phyloP scores from a whole-genome alignment of 1,139 yeast species.

The Suhomyces guaymorum region DNA sequence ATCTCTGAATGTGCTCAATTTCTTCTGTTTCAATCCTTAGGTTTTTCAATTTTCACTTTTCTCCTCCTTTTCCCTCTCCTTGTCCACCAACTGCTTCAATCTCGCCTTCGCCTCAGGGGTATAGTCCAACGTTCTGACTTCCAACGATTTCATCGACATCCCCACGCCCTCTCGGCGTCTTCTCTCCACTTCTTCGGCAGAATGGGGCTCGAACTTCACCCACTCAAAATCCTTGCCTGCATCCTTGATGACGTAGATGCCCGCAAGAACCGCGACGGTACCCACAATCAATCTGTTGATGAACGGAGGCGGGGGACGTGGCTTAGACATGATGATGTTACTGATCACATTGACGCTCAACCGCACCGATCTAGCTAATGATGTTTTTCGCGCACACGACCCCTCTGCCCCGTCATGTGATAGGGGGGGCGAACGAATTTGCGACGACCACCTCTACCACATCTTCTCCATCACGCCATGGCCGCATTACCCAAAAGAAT shows the following conservation, averaged over 20 bases:
- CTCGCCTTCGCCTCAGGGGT: constrained; percentile 48
- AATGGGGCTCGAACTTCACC: constrained; percentile 41
- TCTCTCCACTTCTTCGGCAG: constrained; percentile 42
- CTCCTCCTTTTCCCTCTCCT: constrained; percentile 15
- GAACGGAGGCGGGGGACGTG: constrained; percentile 39
- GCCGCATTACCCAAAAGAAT: constrained; percentile 83
- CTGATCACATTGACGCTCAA: too few species aligned
- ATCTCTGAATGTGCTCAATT: too few species aligned
- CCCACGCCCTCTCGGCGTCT: constrained; percentile 37
- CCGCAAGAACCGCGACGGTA: constrained; percentile 37
- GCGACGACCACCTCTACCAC: background rate
- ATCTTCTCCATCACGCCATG: constrained; percentile 33
- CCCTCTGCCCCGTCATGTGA: too few species aligned
- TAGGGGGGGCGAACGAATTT: constrained; percentile 3
- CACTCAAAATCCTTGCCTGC: constrained; percentile 44
- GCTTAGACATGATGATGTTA: constrained; percentile 13
- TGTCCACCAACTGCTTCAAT: constrained; percentile 25
- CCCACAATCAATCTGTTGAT: constrained; percentile 38
- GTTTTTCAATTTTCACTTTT: background rate
- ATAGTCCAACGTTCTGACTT: constrained; percentile 42
- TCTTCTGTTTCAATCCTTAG: background rate
- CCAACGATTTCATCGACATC: constrained; percentile 33
- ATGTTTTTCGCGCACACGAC: too few species aligned
- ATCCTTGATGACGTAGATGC: constrained; percentile 35
- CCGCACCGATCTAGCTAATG: too few species aligned